phyloP scores from a whole-genome alignment of 352 stramenopile genomes.

The Aphanomyces euteiches region DNA sequence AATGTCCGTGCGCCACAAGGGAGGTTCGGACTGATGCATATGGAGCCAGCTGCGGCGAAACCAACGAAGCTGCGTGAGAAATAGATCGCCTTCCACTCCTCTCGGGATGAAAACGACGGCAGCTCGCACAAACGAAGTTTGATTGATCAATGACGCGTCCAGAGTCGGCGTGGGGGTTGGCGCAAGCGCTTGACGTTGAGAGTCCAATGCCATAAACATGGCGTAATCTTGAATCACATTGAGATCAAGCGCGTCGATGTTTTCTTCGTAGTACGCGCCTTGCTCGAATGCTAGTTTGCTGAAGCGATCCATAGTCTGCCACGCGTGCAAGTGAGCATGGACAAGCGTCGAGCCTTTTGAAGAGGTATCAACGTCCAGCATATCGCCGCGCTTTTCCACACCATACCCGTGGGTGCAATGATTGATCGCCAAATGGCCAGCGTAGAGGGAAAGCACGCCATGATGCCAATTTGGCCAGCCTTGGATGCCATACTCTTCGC shows the following conservation, averaged over 20 bases:
- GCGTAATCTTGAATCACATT: constrained; percentile 11
- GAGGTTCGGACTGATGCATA: constrained; percentile 13
- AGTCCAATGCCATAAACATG: constrained; percentile 23
- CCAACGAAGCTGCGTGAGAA: not conserved
- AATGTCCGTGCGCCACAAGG: constrained; percentile 21
- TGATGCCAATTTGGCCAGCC: constrained; percentile 24
- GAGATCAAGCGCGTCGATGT: not conserved
- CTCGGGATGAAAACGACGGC: constrained; percentile 8
- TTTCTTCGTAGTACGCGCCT: not conserved
- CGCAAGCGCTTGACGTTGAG: not conserved
- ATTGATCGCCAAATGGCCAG: constrained; percentile 19
- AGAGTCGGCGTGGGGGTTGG: not conserved
- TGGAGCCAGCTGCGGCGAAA: constrained; percentile 10
- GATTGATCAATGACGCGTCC: not conserved
- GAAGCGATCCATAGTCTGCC: constrained; percentile 20
- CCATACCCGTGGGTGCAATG: constrained; percentile 8
- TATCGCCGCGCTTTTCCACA: not conserved
- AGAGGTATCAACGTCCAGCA: constrained; percentile 17
- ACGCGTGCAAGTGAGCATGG: constrained; percentile 21
- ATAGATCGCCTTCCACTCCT: not conserved
- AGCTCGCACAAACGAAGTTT: constrained; percentile 17
- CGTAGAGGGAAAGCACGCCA: constrained; percentile 18
- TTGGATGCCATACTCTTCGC: constrained; percentile 9
- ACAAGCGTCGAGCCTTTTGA: not conserved
- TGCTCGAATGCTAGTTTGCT: constrained; percentile 14